phyloP scores from a whole-genome alignment of 257 asterid species.

The Nyctanthes arbortristis region DNA sequence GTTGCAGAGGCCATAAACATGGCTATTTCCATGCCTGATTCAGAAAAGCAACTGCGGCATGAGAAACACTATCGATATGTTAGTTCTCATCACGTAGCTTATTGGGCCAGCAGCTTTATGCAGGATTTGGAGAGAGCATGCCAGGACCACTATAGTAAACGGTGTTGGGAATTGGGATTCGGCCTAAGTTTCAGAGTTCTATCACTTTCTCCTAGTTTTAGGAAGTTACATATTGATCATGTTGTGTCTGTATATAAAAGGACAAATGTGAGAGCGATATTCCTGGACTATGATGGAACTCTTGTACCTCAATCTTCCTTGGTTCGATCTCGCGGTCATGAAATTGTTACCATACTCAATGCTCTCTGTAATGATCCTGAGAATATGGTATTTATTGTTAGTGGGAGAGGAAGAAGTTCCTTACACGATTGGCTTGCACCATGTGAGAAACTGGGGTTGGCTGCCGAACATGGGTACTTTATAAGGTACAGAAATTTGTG shows the following conservation, averaged over 20 bases:
- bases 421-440: conserved; percentile 47
- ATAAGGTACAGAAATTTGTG: conserved; percentile 30
- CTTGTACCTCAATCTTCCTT: conserved; percentile 42
- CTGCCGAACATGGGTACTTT: conserved; percentile 56
- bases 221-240: conserved; percentile 36
- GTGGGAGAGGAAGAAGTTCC: conserved; percentile 48
- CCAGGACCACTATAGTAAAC: conserved; percentile 40
- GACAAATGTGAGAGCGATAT: conserved; percentile 46
- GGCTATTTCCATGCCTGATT: conserved; percentile 40
- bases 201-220: conserved; percentile 49
- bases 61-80: conserved; percentile 55
- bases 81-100: conserved; percentile 50
- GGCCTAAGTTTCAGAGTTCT: conserved; percentile 50
- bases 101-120: conserved; percentile 54
- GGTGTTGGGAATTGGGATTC: conserved; percentile 51
- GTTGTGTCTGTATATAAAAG: conserved; percentile 34
- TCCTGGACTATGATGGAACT: conserved; percentile 57
- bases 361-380: conserved; percentile 40
- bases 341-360: conserved; percentile 34
- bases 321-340: conserved; percentile 36
- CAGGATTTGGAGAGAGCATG: conserved; percentile 49
- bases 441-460: conserved; percentile 43
- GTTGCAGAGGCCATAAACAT: conserved; percentile 44
- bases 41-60: conserved; percentile 46
- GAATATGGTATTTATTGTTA: conserved; percentile 48